Percentiles rank a stretch among this genome's conserved stretches.
Evolutionary conservation across 1,284 basidiomycete genomes (phyloP).

Genomic region (Macrocybe sp.): DNA sequence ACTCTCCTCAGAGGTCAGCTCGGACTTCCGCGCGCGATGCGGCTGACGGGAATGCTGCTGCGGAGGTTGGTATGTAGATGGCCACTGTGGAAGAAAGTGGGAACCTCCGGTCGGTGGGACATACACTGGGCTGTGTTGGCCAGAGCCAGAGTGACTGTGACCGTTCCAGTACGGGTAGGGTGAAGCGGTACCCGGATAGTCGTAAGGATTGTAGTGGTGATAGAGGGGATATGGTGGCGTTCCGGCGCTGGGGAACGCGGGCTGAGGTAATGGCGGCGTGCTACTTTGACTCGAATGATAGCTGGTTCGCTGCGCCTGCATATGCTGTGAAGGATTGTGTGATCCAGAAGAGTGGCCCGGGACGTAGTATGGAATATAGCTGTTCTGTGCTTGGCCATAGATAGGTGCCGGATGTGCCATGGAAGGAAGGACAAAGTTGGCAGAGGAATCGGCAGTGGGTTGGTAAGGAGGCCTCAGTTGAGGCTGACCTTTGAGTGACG

Average conservation of each 20-base stretch:
- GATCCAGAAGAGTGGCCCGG: not conserved
- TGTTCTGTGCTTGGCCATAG: too few species aligned
- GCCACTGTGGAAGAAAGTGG: constrained; percentile 1
- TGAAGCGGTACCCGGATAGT: constrained; percentile 8
- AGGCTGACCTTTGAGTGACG: not conserved
- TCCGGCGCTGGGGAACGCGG: constrained; percentile 4
- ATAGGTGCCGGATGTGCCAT: too few species aligned
- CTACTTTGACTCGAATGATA: constrained; percentile 9
- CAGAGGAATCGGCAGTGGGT: too few species aligned
- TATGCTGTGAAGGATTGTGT: not conserved
- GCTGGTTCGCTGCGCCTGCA: not conserved
- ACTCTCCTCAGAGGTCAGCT: too few species aligned
- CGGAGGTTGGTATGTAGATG: constrained; percentile 8
- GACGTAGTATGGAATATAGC: not conserved
- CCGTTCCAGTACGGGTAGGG: constrained; percentile 13
- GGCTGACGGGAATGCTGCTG: constrained; percentile 5
- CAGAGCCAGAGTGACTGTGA: constrained; percentile 18
- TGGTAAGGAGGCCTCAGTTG: too few species aligned
- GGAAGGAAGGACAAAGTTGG: too few species aligned
- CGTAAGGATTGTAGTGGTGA: constrained; percentile 12
- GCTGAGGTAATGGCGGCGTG: constrained; percentile 11
- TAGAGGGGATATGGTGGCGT: constrained; percentile 11
- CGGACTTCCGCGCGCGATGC: too few species aligned
- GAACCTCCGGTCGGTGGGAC: constrained; percentile 14
- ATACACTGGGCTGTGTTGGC: constrained; percentile 22